Base-by-base conservation (phyloP, 2,329 filamentous ascomycete species). In the Myotisia sp. region DNA sequence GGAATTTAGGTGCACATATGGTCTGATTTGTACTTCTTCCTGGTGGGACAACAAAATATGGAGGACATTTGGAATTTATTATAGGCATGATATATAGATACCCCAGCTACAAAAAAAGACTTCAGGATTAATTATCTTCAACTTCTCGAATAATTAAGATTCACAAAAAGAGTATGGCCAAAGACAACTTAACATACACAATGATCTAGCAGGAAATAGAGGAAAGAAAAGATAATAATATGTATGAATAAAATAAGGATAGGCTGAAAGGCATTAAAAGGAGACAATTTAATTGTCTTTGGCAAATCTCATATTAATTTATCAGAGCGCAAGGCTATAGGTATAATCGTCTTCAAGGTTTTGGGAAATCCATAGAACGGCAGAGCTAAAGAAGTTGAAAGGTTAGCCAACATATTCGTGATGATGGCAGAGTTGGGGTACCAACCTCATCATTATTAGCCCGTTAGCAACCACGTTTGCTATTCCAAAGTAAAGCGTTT, bases 311-410 rank as follows among this genome's bases (percentile, higher is more conserved):
- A 10, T 7, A 20, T 18, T 8, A 6, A 14, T 9, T 23, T 5
- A 20, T 54, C 47, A 79, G 43, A 79, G 64, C 32, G 74, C 71
- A 41, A 79, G 58, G 47, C 73, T 78, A 55, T 79, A 79, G 19
- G 74, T 77, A 52, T 79, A 79, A 48, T 79, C 75, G 46, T 79
- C 75, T 53, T 79, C 76, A 59, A 79, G 77, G 48, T 79, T 79
- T 62, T 79, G 76, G 33, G 71, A 74, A 18, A 79, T 65, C 75
- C 75, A 79, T 21, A 79, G 65, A 23, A 78, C 70, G 31, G 71
- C 63, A 17, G 71, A 72, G 49, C 74, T 77, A 45, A 12, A 39
- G 13, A 5, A 22, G n/a, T 22, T n/a, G n/a, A n/a, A n/a, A n/a
- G 27, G 7, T 24, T 20, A 31, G 29, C 17, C 22, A 3, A 24